phyloP scores from a whole-genome alignment of 805 yeast species.

The Candida ipomoeae region DNA sequence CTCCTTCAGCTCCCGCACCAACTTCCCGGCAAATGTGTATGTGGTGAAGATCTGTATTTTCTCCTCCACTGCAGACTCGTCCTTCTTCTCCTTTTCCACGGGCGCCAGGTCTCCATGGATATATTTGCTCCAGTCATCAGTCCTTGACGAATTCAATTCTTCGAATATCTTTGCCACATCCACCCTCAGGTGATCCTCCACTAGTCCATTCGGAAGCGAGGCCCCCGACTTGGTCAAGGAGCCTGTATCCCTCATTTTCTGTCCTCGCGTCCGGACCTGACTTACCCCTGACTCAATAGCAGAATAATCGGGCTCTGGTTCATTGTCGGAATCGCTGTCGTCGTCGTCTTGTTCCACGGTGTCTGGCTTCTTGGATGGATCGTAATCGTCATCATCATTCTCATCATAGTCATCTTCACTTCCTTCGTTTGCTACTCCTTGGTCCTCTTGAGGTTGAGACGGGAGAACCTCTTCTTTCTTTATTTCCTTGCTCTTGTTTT shows the following conservation, averaged over 20 bases:
- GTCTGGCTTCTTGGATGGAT: constrained; percentile 35
- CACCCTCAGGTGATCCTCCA: constrained; percentile 19
- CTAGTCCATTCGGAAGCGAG: constrained; percentile 8
- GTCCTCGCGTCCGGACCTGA: constrained; percentile 66
- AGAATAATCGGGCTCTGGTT: constrained; percentile 36
- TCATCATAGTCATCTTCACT: constrained; percentile 44
- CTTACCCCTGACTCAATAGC: constrained; percentile 52
- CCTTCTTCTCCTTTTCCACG: background rate
- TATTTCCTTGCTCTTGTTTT: background rate
- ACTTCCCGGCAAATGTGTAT: constrained; percentile 87
- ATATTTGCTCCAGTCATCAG: constrained; percentile 16
- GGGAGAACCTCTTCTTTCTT: background rate
- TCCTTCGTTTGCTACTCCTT: background rate
- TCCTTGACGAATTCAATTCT: constrained; percentile 8
- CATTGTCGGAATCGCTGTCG: constrained; percentile 18
- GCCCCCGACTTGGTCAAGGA: constrained; percentile 1
- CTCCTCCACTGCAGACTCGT: constrained; percentile 5
- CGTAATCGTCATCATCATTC: constrained; percentile 56
- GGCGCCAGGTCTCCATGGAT: constrained; percentile 10
- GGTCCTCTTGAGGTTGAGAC: background rate
- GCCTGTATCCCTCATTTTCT: constrained; percentile 41
- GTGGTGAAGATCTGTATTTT: constrained; percentile 68
- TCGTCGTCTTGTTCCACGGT: constrained; percentile 5
- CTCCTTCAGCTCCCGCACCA: constrained; percentile 68
- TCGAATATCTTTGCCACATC: constrained; percentile 34